Conservation (phyloP, 805 yeast genomes). For the Barnettozyma sucrosica region DNA sequence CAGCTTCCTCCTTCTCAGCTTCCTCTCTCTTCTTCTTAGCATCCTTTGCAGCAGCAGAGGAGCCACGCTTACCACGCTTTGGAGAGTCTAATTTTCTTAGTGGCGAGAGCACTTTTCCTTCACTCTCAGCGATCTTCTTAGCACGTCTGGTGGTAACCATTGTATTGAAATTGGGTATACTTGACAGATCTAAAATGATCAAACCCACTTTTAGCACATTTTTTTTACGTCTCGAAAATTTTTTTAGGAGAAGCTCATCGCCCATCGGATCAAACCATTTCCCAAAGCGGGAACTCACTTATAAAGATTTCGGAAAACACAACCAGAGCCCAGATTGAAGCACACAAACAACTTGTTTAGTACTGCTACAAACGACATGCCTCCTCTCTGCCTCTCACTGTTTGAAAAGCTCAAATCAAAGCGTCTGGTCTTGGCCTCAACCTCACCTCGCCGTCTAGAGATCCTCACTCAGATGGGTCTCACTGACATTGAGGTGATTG, state of each 20-base stretch:
- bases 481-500: conserved; percentile 37
- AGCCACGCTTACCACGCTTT: conserved; percentile 9
- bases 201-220: background rate
- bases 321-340: too few relatives aligned
- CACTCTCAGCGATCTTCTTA: conserved; percentile 4
- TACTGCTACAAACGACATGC: background rate
- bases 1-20: conserved; percentile 1
- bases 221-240: background rate
- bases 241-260: background rate
- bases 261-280: background rate
- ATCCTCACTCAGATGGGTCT: conserved; percentile 61
- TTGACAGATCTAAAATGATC: background rate
- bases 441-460: conserved; percentile 75
- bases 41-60: conserved; percentile 1
- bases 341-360: too few relatives aligned
- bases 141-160: conserved; percentile 9
- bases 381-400: conserved; percentile 29
- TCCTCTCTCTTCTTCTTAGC: conserved; percentile 1
- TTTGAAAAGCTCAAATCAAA: conserved; percentile 18
- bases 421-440: conserved; percentile 64
- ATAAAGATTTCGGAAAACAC: background rate
- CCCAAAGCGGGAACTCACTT: background rate
- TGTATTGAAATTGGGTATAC: background rate
- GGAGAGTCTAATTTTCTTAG: conserved; percentile 7
- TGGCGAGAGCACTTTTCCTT: conserved; percentile 7